Evolutionary conservation across 2,329 filamentous ascomycete genomes (phyloP), one percentile per base, ranked within the genome.

Genomic region (Akanthomyces muscarius): DNA sequence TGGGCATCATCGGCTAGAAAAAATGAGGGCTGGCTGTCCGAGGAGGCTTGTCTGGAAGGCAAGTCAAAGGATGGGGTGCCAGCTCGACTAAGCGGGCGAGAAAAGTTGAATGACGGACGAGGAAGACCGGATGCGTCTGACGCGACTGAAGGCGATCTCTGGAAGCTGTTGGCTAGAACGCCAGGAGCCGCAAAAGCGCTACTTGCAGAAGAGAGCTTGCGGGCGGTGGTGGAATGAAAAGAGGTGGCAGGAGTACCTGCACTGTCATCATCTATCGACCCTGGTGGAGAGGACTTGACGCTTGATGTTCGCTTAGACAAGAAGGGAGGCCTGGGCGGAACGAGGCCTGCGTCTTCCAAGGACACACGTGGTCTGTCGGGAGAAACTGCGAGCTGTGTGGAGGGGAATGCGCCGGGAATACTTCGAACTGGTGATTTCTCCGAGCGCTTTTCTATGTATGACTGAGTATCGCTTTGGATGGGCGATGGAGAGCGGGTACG

Each of bases 21-120:
- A 62, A 89, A 83, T 4, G 86, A 88, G 0, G 83, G 82, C 65
- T 89, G 87, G 69, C 86, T 89, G 69, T 90, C 88, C 5, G 82
- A 86, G 23, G 87, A 89, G 8, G 84, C 80, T 71, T 89, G 86
- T 42, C 86, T 80, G 11, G 81, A 80, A 54, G 86, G 86, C 50
- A 77, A 74, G n/a, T 89, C 85, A 68, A 82, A 77, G 51, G 71
- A 77, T 18, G 85, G 85, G 14, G 83, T 87, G 65, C 86, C 86
- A 65, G 87, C 84, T 71, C 89, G 83, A 74, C 94, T 97, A 65
- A 96, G 77, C 0, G 95, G 95, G 50, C 95, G 85, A 0, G 95
- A 98, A 74, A 98, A 98, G 76, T 99, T 98, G 77, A 96, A 94
- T 0, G 90, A 86, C 0, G 92, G 90, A 18, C 89, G 85, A 14